These are phyloP conservation scores for Pisolithus tinctorius DNA, from an alignment of 768 basidiomycete species.

Conservation along the genomic window DNA sequence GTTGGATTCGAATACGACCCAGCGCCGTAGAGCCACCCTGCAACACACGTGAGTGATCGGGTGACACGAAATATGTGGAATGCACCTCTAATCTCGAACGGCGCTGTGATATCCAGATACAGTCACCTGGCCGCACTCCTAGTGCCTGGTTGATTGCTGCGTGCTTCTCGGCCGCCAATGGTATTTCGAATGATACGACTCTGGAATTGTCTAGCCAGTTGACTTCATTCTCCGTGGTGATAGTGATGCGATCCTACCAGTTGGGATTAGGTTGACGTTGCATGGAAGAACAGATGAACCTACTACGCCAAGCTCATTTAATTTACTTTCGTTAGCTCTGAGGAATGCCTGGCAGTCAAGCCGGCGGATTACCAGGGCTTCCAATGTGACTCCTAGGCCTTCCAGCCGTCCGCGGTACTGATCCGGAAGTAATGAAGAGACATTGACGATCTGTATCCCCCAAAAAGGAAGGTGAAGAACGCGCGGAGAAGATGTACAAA, in stretches of 20 bases:
- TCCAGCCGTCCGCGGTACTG: constrained; percentile 17
- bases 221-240: constrained; percentile 39
- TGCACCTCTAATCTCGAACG: constrained; percentile 46
- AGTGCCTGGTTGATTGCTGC: constrained; percentile 35
- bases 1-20: constrained; percentile 59
- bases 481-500: constrained; percentile 7
- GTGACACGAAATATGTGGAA: constrained; percentile 5
- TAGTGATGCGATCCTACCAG: constrained; percentile 41
- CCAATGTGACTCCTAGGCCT: constrained; percentile 23
- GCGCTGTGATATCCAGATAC: constrained; percentile 53
- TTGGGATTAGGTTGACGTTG: not conserved
- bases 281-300: constrained; percentile 6
- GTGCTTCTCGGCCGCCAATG: constrained; percentile 21
- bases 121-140: constrained; percentile 42
- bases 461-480: constrained; percentile 6
- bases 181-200: constrained; percentile 17
- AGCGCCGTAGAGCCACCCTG: constrained; percentile 86
- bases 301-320: constrained; percentile 20
- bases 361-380: constrained; percentile 27
- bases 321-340: constrained; percentile 17
- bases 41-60: constrained; percentile 14
- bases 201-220: constrained; percentile 42
- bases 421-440: constrained; percentile 26
- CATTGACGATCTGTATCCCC: constrained; percentile 26
- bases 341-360: constrained; percentile 21